Evolutionary conservation across 2,329 filamentous ascomycete species (phyloP), one percentile per base, ranked within the genome.

Genomic region (Neofusicoccum sp.): DNA sequence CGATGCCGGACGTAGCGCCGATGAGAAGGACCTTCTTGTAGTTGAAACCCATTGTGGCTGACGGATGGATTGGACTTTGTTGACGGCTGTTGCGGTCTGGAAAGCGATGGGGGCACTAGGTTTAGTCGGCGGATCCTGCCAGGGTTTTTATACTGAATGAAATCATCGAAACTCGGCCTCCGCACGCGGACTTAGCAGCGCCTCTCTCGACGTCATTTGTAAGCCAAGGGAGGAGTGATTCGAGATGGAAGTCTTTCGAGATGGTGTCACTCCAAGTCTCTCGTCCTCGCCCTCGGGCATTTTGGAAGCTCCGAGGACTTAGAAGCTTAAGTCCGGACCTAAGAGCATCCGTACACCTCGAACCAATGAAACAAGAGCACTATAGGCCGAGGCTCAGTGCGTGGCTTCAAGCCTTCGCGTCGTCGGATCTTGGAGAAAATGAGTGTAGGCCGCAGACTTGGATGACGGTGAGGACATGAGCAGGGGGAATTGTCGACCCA

Each of bases 21-120:
- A 84, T 72, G 30, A 85, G 69, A 7, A 84, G 76, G 20, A 82
- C 75, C 69, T 83, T 82, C 64, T 79, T 80, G 73, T 83, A 84
- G 38, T 70, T 70, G 62, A 80, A 73, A 63, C 75, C 66, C 80
- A 81, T 75, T 63, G 61, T 71, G 58, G 30, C n/a, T 7, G 24
- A 16, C 11, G 28, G 14, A 34, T 24, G 30, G 34, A 9, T 36
- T 26, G 20, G 30, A 36, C 14, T 14, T 30, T 11, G 2, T 31
- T n/a, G 33, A 24, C 5, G 3, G 33, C 40, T 7, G 20, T 47
- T n/a, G 11, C 8, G 31, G 24, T 31, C 16, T 26, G n/a, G 31
- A 48, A 12, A 14, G 6, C 12, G 38, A 44, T 48, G 26, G 44
- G 28, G 28, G 43, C 8, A 33, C 7, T 28, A 6, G 20, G 2